Conservation (phyloP, 345 rosid genomes). For the Eucalyptus fibrosa region DNA sequence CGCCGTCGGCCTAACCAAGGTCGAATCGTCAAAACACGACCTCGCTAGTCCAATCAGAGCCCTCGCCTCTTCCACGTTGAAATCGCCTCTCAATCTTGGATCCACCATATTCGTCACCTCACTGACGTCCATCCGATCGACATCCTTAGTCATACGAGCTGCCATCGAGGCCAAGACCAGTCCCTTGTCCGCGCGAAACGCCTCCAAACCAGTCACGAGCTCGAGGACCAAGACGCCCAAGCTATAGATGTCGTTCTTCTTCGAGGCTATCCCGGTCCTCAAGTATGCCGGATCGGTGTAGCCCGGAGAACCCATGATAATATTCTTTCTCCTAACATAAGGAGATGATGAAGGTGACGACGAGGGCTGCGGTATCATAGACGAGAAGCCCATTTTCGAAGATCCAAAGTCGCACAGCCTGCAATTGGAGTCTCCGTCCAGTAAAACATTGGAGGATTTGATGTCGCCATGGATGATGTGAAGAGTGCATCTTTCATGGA, state of each 20-base stretch:
- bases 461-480: slow-evolving; percentile 82
- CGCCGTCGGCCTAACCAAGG: slow-evolving; percentile 10
- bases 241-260: slow-evolving; percentile 77
- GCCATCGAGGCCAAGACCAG: slow-evolving; percentile 3
- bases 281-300: slow-evolving; percentile 79
- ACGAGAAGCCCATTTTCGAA: slow-evolving; percentile 66
- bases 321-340: slow-evolving; percentile 12
- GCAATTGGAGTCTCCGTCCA: slow-evolving; percentile 46
- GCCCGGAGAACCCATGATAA: slow-evolving; percentile 74
- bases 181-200: slow-evolving; percentile 15
- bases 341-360: background rate
- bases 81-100: slow-evolving; percentile 9
- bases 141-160: background rate
- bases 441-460: slow-evolving; percentile 63
- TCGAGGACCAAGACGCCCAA: slow-evolving; percentile 64
- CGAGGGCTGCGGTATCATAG: slow-evolving; percentile 17
- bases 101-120: slow-evolving; percentile 12
- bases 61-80: slow-evolving; percentile 15
- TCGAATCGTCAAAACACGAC: slow-evolving; percentile 5
- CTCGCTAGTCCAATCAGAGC: slow-evolving; percentile 2
- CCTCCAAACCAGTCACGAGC: slow-evolving; percentile 59
- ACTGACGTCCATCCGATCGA: background rate
- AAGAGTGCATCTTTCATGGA: slow-evolving; percentile 59
- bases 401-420: slow-evolving; percentile 85
- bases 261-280: slow-evolving; percentile 61